Evolutionary conservation across 768 basidiomycete species (phyloP).

Genomic region (Psilocybe cyanescens): DNA sequence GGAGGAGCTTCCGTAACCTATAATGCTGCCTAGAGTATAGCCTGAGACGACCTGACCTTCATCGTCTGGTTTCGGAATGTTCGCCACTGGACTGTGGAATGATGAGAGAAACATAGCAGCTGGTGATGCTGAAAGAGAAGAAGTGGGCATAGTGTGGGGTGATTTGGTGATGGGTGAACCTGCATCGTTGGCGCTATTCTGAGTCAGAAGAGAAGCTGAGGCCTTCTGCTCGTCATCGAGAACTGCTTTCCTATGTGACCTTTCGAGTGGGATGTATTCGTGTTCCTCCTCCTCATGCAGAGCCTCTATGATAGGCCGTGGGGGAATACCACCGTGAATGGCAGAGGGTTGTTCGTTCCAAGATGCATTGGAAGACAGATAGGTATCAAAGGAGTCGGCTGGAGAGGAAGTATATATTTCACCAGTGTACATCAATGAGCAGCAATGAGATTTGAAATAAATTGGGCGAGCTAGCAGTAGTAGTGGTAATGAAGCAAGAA

Average conservation of each 20-base stretch:
- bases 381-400: constrained; percentile 12
- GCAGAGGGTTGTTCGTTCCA: constrained; percentile 9
- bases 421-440: constrained; percentile 29
- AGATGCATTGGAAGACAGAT: constrained; percentile 11
- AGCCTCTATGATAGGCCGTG: constrained; percentile 5
- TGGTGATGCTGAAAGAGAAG: constrained; percentile 51
- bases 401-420: constrained; percentile 12
- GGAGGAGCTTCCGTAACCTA: constrained; percentile 85
- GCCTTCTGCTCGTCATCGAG: constrained; percentile 28
- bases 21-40: constrained; percentile 74
- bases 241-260: constrained; percentile 11
- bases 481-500: constrained; percentile 22
- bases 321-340: background rate
- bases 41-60: constrained; percentile 71
- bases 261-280: background rate
- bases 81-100: constrained; percentile 48
- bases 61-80: constrained; percentile 53
- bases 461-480: constrained; percentile 3
- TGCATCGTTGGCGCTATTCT: constrained; percentile 5
- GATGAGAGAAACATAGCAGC: constrained; percentile 77
- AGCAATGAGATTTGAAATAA: constrained; percentile 7
- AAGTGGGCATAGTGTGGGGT: constrained; percentile 14
- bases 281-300: constrained; percentile 17
- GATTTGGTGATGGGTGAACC: constrained; percentile 33
- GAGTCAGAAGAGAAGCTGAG: constrained; percentile 22